Conservation (phyloP, 2,329 filamentous ascomycete genomes). For the Colletotrichum cuscutae region DNA sequence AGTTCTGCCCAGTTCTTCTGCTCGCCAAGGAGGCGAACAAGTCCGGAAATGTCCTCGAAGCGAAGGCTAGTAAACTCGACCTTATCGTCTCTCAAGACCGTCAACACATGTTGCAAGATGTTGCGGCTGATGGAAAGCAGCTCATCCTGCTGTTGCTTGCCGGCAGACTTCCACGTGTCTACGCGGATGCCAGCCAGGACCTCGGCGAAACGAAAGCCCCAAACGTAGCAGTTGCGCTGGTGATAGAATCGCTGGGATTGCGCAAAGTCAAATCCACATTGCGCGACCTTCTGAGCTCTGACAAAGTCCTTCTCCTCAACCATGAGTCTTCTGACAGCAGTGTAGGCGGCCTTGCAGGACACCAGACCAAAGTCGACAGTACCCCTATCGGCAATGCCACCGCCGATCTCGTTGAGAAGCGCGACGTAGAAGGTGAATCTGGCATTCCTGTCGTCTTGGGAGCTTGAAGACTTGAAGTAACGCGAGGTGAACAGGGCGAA, state of each 20-base stretch:
- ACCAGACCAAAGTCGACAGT: constrained; percentile 49
- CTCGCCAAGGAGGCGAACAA: constrained; percentile 58
- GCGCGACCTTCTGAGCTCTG: constrained; percentile 54
- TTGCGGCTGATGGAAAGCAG: constrained; percentile 12
- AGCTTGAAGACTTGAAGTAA: constrained; percentile 42
- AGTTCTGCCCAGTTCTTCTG: constrained; percentile 58
- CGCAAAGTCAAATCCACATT: constrained; percentile 54
- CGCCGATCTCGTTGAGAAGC: constrained; percentile 50
- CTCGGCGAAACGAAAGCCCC: constrained; percentile 57
- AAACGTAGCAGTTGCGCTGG: constrained; percentile 48
- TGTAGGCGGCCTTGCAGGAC: constrained; percentile 47
- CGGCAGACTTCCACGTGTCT: constrained; percentile 38
- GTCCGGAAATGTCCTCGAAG: constrained; percentile 55
- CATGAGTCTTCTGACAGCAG: constrained; percentile 40
- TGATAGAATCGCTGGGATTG: constrained; percentile 53
- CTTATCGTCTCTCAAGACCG: constrained; percentile 51
- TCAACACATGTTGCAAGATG: constrained; percentile 45
- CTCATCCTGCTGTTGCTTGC: constrained; percentile 44
- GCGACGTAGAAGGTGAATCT: constrained; percentile 52
- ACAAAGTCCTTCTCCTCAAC: constrained; percentile 50
- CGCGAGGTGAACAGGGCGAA: constrained; percentile 49
- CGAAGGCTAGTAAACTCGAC: constrained; percentile 56
- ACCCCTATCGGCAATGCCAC: constrained; percentile 42
- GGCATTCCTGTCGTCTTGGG: constrained; percentile 40
- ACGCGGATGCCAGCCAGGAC: constrained; percentile 54